Conservation (phyloP, 352 stramenopile genomes). For the Chrysophaeum taylorii region DNA sequence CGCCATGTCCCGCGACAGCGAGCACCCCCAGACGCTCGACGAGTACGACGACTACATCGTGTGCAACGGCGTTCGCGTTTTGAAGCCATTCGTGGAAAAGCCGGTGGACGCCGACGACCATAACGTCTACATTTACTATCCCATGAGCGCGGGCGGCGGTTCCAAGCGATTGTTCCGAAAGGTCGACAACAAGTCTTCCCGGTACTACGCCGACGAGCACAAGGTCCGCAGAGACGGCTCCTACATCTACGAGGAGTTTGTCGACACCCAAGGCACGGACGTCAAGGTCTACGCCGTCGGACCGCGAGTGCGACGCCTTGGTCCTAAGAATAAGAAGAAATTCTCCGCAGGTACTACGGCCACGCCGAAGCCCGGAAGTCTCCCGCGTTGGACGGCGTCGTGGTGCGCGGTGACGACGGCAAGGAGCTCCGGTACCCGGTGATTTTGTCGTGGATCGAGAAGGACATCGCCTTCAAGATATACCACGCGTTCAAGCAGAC, state of each 20-base stretch:
- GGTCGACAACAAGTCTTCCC: slow-evolving; percentile 65
- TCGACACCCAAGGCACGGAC: slow-evolving; percentile 98
- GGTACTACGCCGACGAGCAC: slow-evolving; percentile 95
- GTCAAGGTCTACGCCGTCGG: slow-evolving; percentile 79
- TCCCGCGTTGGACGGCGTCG: slow-evolving; percentile 93
- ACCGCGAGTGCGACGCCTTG: background rate
- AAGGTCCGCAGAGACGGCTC: slow-evolving; percentile 82
- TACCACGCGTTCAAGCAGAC: slow-evolving; percentile 91
- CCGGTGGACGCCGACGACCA: slow-evolving; percentile 97
- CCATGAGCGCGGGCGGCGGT: slow-evolving; percentile 85
- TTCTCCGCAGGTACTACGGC: slow-evolving; percentile 68
- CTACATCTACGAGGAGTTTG: slow-evolving; percentile 96
- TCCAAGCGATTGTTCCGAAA: slow-evolving; percentile 98
- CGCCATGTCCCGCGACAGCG: slow-evolving; percentile 81
- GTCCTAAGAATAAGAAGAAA: background rate
- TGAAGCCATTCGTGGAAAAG: slow-evolving; percentile 99
- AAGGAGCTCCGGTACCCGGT: slow-evolving; percentile 98
- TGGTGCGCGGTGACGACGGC: slow-evolving; percentile 84
- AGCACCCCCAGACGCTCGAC: slow-evolving; percentile 41
- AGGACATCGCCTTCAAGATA: slow-evolving; percentile 85
- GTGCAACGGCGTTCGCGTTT: slow-evolving; percentile 85
- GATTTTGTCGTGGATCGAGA: slow-evolving; percentile 93
- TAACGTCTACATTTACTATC: slow-evolving; percentile 99
- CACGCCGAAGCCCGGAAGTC: slow-evolving; percentile 97
- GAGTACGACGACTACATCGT: slow-evolving; percentile 70